These are phyloP conservation scores for Asterophora lycoperdoides DNA, from an alignment of 768 basidiomycete species.

Conservation along the genomic window DNA sequence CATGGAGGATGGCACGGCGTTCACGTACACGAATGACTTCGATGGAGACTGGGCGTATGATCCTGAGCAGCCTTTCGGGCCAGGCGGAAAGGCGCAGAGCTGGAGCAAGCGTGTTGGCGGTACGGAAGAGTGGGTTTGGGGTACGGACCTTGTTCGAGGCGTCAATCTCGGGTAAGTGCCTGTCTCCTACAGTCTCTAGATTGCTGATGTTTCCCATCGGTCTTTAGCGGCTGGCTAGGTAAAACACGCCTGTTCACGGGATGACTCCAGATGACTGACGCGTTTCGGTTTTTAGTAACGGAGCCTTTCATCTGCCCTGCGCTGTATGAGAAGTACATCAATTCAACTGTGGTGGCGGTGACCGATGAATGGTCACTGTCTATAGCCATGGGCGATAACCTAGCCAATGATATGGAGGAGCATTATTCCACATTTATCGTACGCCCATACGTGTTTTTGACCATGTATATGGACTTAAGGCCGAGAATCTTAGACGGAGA, in stretches of 20 bases:
- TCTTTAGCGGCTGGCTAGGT: slow-evolving; percentile 44
- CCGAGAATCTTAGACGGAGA: slow-evolving; percentile 54
- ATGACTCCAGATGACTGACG: slow-evolving; percentile 39
- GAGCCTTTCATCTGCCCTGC: slow-evolving; percentile 63
- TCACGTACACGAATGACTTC: slow-evolving; percentile 74
- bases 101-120: slow-evolving; percentile 69
- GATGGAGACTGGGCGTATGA: slow-evolving; percentile 82
- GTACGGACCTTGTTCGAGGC: slow-evolving; percentile 51
- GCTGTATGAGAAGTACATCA: slow-evolving; percentile 54
- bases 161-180: slow-evolving; percentile 54
- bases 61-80: slow-evolving; percentile 64
- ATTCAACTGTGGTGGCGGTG: slow-evolving; percentile 23
- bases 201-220: neutral
- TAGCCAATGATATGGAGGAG: slow-evolving; percentile 47
- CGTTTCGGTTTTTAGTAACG: slow-evolving; percentile 59
- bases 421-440: slow-evolving; percentile 80
- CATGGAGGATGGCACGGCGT: slow-evolving; percentile 70
- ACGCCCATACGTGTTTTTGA: slow-evolving; percentile 22
- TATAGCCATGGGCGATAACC: slow-evolving; percentile 48
- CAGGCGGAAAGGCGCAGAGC: slow-evolving; percentile 72
- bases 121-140: slow-evolving; percentile 69
- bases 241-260: neutral
- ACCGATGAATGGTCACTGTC: slow-evolving; percentile 69
- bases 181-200: slow-evolving; percentile 2
- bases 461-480: neutral